Base-by-base conservation (phyloP, 805 yeast species). In the Hanseniaspora lachancei region DNA sequence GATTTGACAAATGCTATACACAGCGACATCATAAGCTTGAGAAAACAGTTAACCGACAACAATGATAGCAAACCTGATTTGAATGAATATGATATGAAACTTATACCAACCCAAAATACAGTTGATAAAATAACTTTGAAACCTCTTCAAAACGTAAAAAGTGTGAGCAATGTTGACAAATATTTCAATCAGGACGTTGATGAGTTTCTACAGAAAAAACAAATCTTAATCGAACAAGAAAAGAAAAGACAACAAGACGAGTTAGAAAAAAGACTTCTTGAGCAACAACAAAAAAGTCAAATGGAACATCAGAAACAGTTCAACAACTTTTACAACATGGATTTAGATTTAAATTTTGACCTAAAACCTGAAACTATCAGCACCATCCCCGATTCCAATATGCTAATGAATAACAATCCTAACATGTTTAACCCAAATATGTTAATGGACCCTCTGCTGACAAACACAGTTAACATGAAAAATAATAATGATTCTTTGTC, bases 181-280 rank as follows among this genome's bases (percentile, higher is more conserved):
- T 46, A 46, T 32, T 46, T 46, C n/a, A 34, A 20, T 1, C 24
- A 46, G 2, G 49, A 46, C 20, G 10, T 46, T 15, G 49, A 46
- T 20, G 38, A 38, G 16, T 53, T 38, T 40, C 32, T 38, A 20
- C n/a, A 2, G 38, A 47, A 39, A 36, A 38, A 53, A 20, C 41
- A 53, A 35, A 29, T 41, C 15, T 15, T 35, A 23, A 35, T 20
- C 16, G 52, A 57, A 44, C 39, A 43, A 47, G 47, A 55, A 46
- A 46, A 29, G 15, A 51, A 49, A 36, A 32, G 49, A 24, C 57
- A 57, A 24, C 60, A 60, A 43, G 58, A 57, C 27, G 62, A 57
- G 20, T 55, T 60, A 18, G 59, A 55, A 23, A 42, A 47, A 24
- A 29, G 43, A 15, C 55, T 43, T 18, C 27, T 46, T 32, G 58